Percentiles rank a stretch among this genome's conserved stretches.
Evolutionary conservation across 2,329 filamentous ascomycete species (phyloP).

Genomic region (Akanthomyces dipterigenus): DNA sequence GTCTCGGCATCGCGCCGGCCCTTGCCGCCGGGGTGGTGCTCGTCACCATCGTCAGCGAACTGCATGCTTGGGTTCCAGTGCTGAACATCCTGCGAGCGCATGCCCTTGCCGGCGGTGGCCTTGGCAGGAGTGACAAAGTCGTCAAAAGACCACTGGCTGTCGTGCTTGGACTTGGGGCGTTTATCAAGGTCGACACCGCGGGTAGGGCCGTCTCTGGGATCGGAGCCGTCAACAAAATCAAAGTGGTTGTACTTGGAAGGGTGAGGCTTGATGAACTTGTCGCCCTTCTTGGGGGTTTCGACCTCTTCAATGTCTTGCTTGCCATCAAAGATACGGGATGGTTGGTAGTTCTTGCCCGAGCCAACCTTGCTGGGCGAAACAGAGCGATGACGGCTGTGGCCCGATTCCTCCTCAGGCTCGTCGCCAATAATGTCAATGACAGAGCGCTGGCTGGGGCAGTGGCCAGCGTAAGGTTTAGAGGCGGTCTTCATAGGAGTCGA

Average conservation of each 20-base stretch:
- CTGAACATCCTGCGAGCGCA: conserved; percentile 61
- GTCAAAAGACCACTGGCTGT: conserved; percentile 78
- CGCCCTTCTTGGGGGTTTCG: conserved; percentile 36
- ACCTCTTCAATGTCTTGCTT: conserved; percentile 36
- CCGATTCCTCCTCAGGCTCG: conserved; percentile 30
- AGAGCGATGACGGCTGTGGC: conserved; percentile 39
- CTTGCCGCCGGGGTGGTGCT: conserved; percentile 52
- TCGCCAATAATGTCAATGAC: conserved; percentile 65
- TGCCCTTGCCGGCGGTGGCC: conserved; percentile 49
- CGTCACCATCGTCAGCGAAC: conserved; percentile 45
- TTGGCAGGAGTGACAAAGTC: conserved; percentile 84
- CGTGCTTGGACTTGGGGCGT: conserved; percentile 53
- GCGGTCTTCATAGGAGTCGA: conserved; percentile 38
- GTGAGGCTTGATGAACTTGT: conserved; percentile 55
- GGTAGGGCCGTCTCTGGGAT: conserved; percentile 41
- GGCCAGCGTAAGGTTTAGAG: conserved; percentile 56
- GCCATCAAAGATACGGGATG: conserved; percentile 57
- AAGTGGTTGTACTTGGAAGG: conserved; percentile 82
- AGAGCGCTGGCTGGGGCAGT: conserved; percentile 58
- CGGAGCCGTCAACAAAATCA: conserved; percentile 64
- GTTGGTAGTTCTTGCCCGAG: conserved; percentile 54
- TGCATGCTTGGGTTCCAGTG: conserved; percentile 71
- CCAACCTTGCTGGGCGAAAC: conserved; percentile 40
- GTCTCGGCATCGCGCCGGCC: conserved; percentile 71
- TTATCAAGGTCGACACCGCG: conserved; percentile 35